phyloP scores from a whole-genome alignment of 1,139 yeast genomes.

The Sugiyamaella sp. region DNA sequence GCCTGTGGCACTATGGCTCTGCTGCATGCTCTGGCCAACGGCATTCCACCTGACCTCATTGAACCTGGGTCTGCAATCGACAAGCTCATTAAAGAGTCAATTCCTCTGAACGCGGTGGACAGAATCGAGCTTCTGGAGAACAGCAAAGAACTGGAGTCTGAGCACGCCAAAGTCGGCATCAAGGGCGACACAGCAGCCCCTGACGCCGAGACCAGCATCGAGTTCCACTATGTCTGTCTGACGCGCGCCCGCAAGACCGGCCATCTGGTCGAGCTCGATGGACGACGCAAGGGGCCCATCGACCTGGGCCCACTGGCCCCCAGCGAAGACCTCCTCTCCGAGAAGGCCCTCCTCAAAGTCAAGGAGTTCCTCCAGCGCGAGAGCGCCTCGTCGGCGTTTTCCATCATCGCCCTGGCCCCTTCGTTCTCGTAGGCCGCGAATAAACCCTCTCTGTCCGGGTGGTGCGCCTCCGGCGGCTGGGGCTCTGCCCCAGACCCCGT shows the following conservation, averaged over 20 bases:
- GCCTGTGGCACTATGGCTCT: constrained; percentile 95
- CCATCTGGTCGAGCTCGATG: constrained; percentile 84
- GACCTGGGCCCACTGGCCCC: constrained; percentile 54
- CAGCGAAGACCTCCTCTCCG: constrained; percentile 58
- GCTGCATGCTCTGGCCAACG: constrained; percentile 71
- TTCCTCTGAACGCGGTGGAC: constrained; percentile 42
- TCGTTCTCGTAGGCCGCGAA: background rate
- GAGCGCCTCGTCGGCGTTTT: constrained; percentile 37
- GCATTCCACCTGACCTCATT: constrained; percentile 48
- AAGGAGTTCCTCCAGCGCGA: constrained; percentile 62
- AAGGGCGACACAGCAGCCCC: constrained; percentile 86
- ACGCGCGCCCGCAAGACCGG: constrained; percentile 52
- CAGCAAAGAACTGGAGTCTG: constrained; percentile 50
- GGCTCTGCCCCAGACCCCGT: too few relatives aligned
- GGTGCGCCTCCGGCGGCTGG: background rate
- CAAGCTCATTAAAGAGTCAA: constrained; percentile 37
- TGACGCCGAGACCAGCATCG: constrained; percentile 60
- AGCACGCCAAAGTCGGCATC: constrained; percentile 62
- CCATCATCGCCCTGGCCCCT: constrained; percentile 42
- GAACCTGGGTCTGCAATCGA: constrained; percentile 40
- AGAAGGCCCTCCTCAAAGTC: constrained; percentile 56
- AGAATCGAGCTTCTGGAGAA: constrained; percentile 53
- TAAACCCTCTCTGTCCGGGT: too few relatives aligned
- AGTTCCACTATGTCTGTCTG: constrained; percentile 79
- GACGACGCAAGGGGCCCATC: constrained; percentile 79